Base-by-base conservation (phyloP, 768 basidiomycete genomes). In the Collybia nuda region DNA sequence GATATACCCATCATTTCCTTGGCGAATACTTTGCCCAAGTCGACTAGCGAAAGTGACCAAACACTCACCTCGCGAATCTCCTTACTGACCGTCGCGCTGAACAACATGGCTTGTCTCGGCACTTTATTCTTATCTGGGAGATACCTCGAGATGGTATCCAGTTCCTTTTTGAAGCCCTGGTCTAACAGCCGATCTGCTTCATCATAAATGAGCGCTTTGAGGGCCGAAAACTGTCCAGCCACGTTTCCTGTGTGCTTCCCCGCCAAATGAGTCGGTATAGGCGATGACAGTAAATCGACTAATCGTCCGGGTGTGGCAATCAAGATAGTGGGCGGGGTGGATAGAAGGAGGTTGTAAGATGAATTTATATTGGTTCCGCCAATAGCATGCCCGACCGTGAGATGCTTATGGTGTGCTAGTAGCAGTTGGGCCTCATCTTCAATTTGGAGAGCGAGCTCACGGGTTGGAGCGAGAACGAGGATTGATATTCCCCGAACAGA, bases 271-370 rank as follows among this genome's bases (percentile, higher is more conserved):
- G 59, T 44, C 21, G 68, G 64, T n/a, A 58, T 56, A 35, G 75
- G 75, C 37, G 32, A 32, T 14, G 32, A 32, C 32, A 90, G 66
- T 60, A 87, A 84, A 64, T 90, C 88, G 53, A 82, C 71, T 48
- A 90, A 71, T n/a, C 88, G 77, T 44, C 88, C 88, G 3, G 88
- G 88, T 2, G 88, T 90, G 8, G 86, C 86, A 29, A 89, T 78
- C 35, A 90, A 73, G 38, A 90, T 75, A 55, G 87, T 72, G 23
- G 69, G 70, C 21, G 67, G 69, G 4, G 50, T 50, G 1, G 55
- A 52, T 9, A 56, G 60, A 6, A 74, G 51, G 22, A 52, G 64
- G 18, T 57, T 63, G 5, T 50, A 45, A 6, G 45, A 48, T 14
- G 24, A 28, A 1, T 29, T 35, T 28, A 23, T 38, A 2, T 78